Base-by-base conservation (phyloP, 257 asterid species). In the Ehretia macrophylla region DNA sequence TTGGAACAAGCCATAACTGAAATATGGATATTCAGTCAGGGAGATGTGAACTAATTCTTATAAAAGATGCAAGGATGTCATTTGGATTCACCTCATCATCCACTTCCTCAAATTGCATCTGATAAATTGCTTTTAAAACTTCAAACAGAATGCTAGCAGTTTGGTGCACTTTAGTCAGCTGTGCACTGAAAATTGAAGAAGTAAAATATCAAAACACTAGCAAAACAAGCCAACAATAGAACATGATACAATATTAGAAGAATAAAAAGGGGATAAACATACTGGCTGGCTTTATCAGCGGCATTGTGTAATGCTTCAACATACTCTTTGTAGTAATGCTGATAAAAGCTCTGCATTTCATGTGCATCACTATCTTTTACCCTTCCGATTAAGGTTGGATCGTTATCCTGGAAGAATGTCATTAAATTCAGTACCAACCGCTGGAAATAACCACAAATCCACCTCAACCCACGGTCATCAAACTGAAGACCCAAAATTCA, bases 331-430 rank as follows among this genome's bases (percentile, higher is more conserved):
- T 87, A 84, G 78, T 87, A 87, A 77, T 78, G 90, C 74, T 87
- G 94, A 66, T 87, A 87, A 78, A 87, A 87, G 84, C 95, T 82
- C 81, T 87, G 94, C 95, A 87, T 84, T 80, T 87, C 95, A 55
- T 88, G 95, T 22, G 94, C 95, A 61, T 87, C 95, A 63, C 95
- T 87, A 77, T 87, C 84, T 80, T 87, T 87, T 17, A 87, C 94
- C 73, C 94, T 87, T 77, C 95, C 94, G 80, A 74, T 76, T 63
- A 87, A 71, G 64, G 95, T 87, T 58, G 95, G 94, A 64, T 87
- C 95, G 69, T 87, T 87, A 76, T 87, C 95, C 95, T 87, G 85
- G 57, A 72, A 60, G 54, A 49, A 45, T 18, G 27, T 27, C 52
- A 48, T 16, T 49, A 49, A 10, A 19, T 16, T n/a, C 17, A 49